Evolutionary conservation across 1,139 yeast genomes (phyloP).

Genomic region (Taphrina communis): DNA sequence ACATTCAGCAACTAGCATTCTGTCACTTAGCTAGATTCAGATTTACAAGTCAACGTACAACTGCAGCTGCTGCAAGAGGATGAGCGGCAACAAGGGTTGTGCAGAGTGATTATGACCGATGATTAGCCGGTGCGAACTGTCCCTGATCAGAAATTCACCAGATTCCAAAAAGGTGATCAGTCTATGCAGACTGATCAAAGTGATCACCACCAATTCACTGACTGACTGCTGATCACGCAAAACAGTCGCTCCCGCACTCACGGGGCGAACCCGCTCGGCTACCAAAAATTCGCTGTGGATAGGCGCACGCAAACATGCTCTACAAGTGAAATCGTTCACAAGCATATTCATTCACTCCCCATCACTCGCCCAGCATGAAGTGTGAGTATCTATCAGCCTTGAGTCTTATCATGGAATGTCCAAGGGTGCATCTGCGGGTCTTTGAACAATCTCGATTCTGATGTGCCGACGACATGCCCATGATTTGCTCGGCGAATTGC

Average conservation of each 20-base stretch:
- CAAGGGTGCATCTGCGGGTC: background rate
- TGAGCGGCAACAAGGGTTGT: too few relatives aligned
- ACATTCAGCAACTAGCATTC: too few relatives aligned
- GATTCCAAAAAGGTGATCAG: too few relatives aligned
- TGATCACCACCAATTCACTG: background rate
- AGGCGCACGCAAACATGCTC: slow-evolving; percentile 15
- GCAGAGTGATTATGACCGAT: background rate
- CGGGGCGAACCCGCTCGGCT: slow-evolving; percentile 23
- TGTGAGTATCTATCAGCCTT: slow-evolving; percentile 20
- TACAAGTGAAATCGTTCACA: slow-evolving; percentile 4
- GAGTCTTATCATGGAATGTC: background rate
- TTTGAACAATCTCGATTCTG: background rate
- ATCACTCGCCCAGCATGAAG: slow-evolving; percentile 37
- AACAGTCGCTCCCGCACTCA: slow-evolving; percentile 21
- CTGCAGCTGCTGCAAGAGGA: too few relatives aligned
- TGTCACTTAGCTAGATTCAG: too few relatives aligned
- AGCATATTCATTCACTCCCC: background rate
- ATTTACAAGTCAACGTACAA: too few relatives aligned
- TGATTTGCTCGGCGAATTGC: slow-evolving; percentile 1
- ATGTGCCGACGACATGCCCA: slow-evolving; percentile 3
- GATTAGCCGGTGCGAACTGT: background rate
- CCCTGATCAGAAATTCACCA: too few relatives aligned
- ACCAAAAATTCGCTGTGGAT: slow-evolving; percentile 17
- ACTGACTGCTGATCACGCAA: slow-evolving; percentile 23
- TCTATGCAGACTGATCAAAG: background rate